Conservation (phyloP, 1,139 yeast species). For the Taphrina communis region DNA sequence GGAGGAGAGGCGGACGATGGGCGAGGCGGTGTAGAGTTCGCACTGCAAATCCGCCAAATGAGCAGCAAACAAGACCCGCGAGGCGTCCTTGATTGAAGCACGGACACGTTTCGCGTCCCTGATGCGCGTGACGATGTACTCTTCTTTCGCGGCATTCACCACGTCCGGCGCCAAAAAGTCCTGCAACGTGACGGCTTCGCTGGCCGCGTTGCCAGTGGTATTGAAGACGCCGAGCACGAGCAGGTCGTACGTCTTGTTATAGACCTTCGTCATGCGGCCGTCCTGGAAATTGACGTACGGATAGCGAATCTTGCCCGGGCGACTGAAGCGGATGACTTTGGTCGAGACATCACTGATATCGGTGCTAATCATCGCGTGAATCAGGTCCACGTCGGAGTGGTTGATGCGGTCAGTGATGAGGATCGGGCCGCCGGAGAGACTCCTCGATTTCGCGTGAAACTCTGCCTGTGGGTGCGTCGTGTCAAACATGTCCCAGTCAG, state of each 20-base stretch:
- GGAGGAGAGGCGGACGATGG: background rate
- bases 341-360: background rate
- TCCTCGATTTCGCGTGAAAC: constrained; percentile 50
- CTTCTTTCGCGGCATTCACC: background rate
- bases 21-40: constrained; percentile 20
- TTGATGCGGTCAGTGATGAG: constrained; percentile 48
- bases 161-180: constrained; percentile 12
- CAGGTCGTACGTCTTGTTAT: constrained; percentile 25
- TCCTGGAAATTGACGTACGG: constrained; percentile 30
- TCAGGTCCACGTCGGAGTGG: background rate
- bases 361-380: constrained; percentile 13
- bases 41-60: background rate
- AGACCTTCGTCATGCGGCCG: constrained; percentile 19
- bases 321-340: constrained; percentile 7
- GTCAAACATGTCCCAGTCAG: constrained; percentile 52
- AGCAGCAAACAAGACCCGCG: background rate
- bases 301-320: constrained; percentile 12
- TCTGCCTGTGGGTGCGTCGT: constrained; percentile 46
- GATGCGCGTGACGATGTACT: constrained; percentile 5
- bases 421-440: constrained; percentile 51
- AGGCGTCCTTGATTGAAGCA: background rate
- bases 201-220: background rate
- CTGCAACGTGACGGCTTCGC: constrained; percentile 4
- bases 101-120: background rate
- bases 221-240: constrained; percentile 14